A percentile compares a stretch with the other conserved stretches of the same genome.
Conservation (phyloP, 148 eudicot genomes). For the Polygonum maritimum region DNA sequence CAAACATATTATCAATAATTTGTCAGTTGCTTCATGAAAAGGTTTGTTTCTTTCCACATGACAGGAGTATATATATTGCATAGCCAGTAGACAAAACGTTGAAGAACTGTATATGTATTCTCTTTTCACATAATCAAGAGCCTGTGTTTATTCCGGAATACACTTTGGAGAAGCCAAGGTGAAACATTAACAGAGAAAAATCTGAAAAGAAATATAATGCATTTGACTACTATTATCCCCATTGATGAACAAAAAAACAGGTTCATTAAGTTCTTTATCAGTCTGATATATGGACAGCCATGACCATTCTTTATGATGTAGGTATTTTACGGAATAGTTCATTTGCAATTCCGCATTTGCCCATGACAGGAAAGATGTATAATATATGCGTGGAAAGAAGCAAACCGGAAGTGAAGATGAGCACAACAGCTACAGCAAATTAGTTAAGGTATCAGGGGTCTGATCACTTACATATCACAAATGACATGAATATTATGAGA, state of each 20-base stretch:
- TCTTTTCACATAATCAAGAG: neutral
- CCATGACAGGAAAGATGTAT: neutral
- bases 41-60: neutral
- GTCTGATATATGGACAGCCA: neutral
- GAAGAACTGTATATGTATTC: neutral
- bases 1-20: neutral
- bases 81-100: neutral
- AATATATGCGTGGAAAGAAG: neutral
- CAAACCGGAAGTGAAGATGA: neutral
- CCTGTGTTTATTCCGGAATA: neutral
- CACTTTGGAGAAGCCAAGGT: neutral
- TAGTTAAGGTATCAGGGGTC: neutral
- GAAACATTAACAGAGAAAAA: neutral
- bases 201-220: neutral
- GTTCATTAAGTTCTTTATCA: neutral
- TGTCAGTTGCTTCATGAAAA: neutral
- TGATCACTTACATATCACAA: slow-evolving; percentile 57
- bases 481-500: slow-evolving; percentile 56
- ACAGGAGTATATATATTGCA: neutral
- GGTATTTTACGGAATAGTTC: neutral
- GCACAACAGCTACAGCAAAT: neutral
- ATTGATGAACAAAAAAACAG: neutral
- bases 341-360: neutral
- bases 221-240: neutral
- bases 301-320: neutral